Evolutionary conservation across 441 rosid species (phyloP).

Genomic region (Mallotus japonicus): DNA sequence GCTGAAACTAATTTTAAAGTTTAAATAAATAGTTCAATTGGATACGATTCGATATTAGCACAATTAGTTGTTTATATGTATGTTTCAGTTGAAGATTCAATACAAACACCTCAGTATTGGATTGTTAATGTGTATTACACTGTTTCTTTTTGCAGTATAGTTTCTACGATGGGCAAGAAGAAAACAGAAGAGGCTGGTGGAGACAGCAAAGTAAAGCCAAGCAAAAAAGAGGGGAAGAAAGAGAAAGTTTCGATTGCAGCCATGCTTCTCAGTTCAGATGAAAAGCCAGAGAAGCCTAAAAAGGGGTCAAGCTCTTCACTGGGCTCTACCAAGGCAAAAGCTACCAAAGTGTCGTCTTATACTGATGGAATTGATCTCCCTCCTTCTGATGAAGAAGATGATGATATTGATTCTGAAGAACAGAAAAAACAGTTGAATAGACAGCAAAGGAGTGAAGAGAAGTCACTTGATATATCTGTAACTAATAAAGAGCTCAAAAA

Average conservation of each 20-base stretch:
- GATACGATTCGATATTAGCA: no score
- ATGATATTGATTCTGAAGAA: constrained; percentile 36
- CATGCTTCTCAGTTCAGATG: constrained; percentile 81
- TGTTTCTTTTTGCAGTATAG: background rate
- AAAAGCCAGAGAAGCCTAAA: constrained; percentile 68
- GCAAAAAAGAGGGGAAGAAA: constrained; percentile 51
- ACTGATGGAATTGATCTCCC: constrained; percentile 77
- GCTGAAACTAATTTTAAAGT: no score
- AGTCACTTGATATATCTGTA: constrained; percentile 49
- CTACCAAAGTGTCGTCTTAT: constrained; percentile 43
- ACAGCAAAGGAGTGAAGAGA: constrained; percentile 37
- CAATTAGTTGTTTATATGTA: no score
- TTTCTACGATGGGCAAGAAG: constrained; percentile 66
- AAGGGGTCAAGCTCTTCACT: constrained; percentile 31
- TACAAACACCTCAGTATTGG: no score
- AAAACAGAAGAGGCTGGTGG: constrained; percentile 40
- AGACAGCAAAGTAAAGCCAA: constrained; percentile 20
- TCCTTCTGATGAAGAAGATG: constrained; percentile 54
- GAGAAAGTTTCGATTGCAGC: constrained; percentile 75
- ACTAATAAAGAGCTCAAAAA: constrained; percentile 80
- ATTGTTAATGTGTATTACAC: no score
- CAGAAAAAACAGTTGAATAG: constrained; percentile 25
- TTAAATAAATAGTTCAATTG: no score
- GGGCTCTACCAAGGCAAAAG: constrained; percentile 25
- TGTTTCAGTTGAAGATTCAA: no score